Evolutionary conservation across 495 filamentous ascomycete species (phyloP).

Genomic region (Aspergillus nidulans): DNA sequence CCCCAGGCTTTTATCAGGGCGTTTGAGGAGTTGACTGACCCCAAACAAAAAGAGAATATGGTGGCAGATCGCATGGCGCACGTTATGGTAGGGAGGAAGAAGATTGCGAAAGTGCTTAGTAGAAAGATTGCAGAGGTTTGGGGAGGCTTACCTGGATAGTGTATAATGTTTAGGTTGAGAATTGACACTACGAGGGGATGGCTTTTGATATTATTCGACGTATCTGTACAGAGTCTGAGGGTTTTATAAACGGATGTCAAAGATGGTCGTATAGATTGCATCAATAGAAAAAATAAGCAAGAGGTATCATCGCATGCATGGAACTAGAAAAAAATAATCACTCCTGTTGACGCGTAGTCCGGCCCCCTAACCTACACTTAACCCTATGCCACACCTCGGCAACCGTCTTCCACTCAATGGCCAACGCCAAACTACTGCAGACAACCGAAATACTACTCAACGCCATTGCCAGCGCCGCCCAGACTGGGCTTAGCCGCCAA

Average conservation of each 20-base stretch:
- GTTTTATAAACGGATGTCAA: too few species aligned
- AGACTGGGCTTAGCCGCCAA: conserved; percentile 68
- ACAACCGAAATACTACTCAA: conserved; percentile 79
- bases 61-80: conserved; percentile 47
- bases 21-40: conserved; percentile 48
- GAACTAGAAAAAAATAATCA: neutral
- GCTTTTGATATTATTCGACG: too few species aligned
- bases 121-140: conserved; percentile 72
- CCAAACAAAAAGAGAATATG: conserved; percentile 46
- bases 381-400: conserved; percentile 17
- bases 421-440: conserved; percentile 63
- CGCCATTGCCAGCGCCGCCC: conserved; percentile 86
- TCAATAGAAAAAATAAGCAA: neutral
- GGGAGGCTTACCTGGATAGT: conserved; percentile 34
- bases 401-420: conserved; percentile 34
- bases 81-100: conserved; percentile 61
- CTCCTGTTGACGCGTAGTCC: too few species aligned
- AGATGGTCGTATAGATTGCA: too few species aligned
- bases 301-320: neutral
- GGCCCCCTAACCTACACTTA: conserved; percentile 2
- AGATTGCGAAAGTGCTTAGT: conserved; percentile 59
- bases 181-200: too few species aligned
- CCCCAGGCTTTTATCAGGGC: conserved; percentile 66
- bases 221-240: too few species aligned
- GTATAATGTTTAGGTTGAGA: too few species aligned